Conservation (phyloP, 257 asterid genomes). For the Knoxia roxburghii region DNA sequence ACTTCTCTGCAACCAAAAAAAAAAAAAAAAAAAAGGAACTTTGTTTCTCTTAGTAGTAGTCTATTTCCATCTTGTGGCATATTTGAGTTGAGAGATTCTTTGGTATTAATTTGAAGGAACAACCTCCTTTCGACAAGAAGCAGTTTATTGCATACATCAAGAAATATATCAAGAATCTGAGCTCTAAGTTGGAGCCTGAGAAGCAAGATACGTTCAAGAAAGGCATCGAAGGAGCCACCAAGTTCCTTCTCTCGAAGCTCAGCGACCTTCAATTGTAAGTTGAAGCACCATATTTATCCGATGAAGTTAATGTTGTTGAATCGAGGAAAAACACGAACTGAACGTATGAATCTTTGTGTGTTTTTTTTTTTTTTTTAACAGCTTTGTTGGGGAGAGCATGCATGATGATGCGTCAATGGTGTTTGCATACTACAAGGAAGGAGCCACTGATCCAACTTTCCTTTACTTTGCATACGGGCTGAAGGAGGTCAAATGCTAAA, state of each 20-base stretch:
- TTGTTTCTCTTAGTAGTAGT: no score
- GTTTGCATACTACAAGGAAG: slow-evolving; percentile 50
- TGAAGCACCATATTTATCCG: no score
- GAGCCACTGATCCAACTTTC: slow-evolving; percentile 49
- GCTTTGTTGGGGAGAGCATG: slow-evolving; percentile 61
- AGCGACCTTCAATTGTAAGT: slow-evolving; percentile 53
- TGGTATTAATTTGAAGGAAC: slow-evolving; percentile 34
- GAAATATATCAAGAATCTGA: slow-evolving; percentile 44
- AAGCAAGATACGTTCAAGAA: slow-evolving; percentile 46
- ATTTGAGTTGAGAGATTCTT: neutral
- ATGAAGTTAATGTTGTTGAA: no score
- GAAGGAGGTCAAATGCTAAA: slow-evolving; percentile 50
- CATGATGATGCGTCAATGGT: slow-evolving; percentile 38
- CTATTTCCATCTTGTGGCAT: neutral
- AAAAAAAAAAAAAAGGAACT: no score
- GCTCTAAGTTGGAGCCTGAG: slow-evolving; percentile 34
- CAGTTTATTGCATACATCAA: slow-evolving; percentile 52
- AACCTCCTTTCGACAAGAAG: slow-evolving; percentile 58
- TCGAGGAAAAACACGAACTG: no score
- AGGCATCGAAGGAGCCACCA: slow-evolving; percentile 50
- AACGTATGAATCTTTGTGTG: neutral
- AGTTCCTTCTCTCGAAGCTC: slow-evolving; percentile 44
- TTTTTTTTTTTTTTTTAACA: slow-evolving; percentile 14
- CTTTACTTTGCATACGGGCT: slow-evolving; percentile 42
- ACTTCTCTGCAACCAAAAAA: no score